phyloP scores from a whole-genome alignment of 495 filamentous ascomycete species.

The Lophium mytilinum region DNA sequence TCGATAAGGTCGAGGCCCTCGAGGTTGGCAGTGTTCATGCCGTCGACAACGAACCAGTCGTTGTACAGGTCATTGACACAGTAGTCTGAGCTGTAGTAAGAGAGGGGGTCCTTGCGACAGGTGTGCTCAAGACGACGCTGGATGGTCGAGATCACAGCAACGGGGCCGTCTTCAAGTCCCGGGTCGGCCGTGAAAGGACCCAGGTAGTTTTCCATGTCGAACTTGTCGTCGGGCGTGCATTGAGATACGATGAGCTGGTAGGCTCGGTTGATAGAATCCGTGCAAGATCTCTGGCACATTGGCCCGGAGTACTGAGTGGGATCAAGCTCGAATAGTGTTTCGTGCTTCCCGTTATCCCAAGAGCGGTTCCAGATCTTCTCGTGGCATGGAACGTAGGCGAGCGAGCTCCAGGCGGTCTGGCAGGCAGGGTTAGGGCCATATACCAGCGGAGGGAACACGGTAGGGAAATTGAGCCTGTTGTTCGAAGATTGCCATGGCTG shows the following conservation, averaged over 20 bases:
- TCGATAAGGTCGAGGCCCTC: conserved; percentile 6
- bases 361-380: conserved; percentile 19
- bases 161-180: conserved; percentile 5
- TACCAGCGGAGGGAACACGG: conserved; percentile 4
- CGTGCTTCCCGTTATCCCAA: conserved; percentile 13
- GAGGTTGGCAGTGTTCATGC: conserved; percentile 13
- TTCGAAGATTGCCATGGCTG: neutral
- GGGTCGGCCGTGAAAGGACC: conserved; percentile 8
- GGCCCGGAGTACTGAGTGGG: neutral
- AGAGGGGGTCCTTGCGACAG: neutral
- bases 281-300: conserved; percentile 1
- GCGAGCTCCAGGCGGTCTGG: conserved; percentile 6
- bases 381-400: conserved; percentile 1
- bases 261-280: neutral
- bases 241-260: conserved; percentile 8
- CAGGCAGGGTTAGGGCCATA: neutral
- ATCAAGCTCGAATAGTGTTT: conserved; percentile 11
- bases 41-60: conserved; percentile 10
- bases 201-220: conserved; percentile 1
- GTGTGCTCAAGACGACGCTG: conserved; percentile 3
- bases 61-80: conserved; percentile 3
- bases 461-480: conserved; percentile 5
- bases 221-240: conserved; percentile 12
- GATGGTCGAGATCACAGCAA: conserved; percentile 6
- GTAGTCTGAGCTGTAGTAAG: neutral